These are phyloP conservation scores for Pharus latifolius DNA, from an alignment of 176 grass and related monocot genomes.

Conservation along the genomic window DNA sequence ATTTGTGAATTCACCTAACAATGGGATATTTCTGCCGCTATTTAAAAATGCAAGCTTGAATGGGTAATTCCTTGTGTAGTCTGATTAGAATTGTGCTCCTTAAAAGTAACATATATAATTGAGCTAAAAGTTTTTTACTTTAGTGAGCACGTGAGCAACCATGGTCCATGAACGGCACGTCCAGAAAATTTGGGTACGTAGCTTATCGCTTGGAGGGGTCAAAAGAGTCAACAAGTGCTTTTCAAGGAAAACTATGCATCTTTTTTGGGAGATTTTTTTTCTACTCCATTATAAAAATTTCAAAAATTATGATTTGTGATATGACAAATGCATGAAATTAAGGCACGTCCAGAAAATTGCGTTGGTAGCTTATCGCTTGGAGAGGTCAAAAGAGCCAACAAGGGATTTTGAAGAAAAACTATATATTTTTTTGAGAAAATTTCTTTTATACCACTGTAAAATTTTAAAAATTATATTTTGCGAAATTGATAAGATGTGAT, in stretches of 20 bases:
- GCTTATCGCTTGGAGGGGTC: not conserved
- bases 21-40: too few relatives aligned
- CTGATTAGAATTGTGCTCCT: not conserved
- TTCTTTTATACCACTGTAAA: too few relatives aligned
- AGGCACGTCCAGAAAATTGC: not conserved
- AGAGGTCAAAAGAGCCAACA: not conserved
- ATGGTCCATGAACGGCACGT: not conserved
- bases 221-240: not conserved
- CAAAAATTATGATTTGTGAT: too few relatives aligned
- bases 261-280: too few relatives aligned
- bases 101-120: not conserved
- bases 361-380: not conserved
- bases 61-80: not conserved
- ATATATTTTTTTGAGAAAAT: not conserved
- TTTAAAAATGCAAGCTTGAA: not conserved
- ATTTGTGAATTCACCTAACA: too few relatives aligned
- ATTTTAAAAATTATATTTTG: too few relatives aligned
- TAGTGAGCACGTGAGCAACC: not conserved
- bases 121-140: not conserved
- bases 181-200: not conserved
- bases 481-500: too few relatives aligned
- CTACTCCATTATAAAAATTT: too few relatives aligned
- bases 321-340: too few relatives aligned
- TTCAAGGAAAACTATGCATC: slow-evolving; percentile 6
- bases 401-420: not conserved